phyloP scores from a whole-genome alignment of 805 yeast species.

The Sugiyamaella marilandica region DNA sequence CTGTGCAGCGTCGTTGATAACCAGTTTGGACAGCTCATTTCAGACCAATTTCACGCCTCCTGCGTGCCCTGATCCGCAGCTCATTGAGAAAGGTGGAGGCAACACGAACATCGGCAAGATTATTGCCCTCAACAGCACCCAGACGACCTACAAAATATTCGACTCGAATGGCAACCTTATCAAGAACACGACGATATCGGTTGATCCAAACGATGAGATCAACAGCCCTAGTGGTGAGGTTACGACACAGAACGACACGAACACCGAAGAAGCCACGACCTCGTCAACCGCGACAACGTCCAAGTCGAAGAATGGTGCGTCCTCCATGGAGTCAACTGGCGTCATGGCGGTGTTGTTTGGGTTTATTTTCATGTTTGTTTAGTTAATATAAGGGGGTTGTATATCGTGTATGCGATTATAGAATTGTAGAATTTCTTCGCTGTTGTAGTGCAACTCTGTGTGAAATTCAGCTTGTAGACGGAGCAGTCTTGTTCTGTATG shows the following conservation, averaged over 20 bases:
- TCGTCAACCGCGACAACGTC: constrained; percentile 18
- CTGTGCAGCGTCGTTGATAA: constrained; percentile 25
- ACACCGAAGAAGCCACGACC: constrained; percentile 18
- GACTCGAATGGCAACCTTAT: constrained; percentile 29
- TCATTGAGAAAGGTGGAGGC: constrained; percentile 36
- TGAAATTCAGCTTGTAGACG: too few relatives aligned
- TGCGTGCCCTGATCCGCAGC: constrained; percentile 34
- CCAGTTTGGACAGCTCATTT: constrained; percentile 25
- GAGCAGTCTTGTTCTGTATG: too few relatives aligned
- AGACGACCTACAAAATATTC: constrained; percentile 29
- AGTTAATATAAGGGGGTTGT: not conserved
- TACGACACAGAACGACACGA: constrained; percentile 13
- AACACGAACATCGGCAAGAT: constrained; percentile 35
- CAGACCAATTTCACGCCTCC: constrained; percentile 32
- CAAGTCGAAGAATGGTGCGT: constrained; percentile 18
- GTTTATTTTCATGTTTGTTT: constrained; percentile 14
- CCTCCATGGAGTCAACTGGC: constrained; percentile 10
- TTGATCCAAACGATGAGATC: constrained; percentile 22
- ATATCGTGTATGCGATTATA: too few relatives aligned
- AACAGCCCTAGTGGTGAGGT: constrained; percentile 22
- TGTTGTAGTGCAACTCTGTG: too few relatives aligned
- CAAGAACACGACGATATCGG: constrained; percentile 23
- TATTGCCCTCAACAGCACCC: constrained; percentile 23
- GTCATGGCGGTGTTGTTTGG: constrained; percentile 18
- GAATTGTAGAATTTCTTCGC: too few relatives aligned